Conservation (phyloP, 1,284 basidiomycete genomes). For the Ceratobasidium sp. region DNA sequence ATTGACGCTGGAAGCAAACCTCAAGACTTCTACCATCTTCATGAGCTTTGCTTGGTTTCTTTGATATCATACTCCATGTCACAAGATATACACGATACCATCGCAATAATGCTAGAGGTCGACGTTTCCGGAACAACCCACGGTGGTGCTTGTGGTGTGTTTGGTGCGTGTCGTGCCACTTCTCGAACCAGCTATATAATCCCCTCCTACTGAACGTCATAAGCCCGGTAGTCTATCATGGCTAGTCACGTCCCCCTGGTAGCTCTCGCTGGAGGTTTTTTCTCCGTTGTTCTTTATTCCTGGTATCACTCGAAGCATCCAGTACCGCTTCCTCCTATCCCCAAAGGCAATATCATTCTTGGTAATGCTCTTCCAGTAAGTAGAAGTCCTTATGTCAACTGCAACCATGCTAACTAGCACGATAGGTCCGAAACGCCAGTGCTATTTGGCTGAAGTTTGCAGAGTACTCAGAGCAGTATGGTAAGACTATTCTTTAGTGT, state of each 20-base stretch:
- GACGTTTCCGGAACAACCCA: too few species aligned
- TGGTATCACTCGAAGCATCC: constrained; percentile 15
- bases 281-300: constrained; percentile 15
- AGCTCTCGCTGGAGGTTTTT: constrained; percentile 11
- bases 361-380: constrained; percentile 22
- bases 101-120: too few species aligned
- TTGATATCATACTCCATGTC: too few species aligned
- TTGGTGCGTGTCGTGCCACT: too few species aligned
- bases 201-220: not conserved
- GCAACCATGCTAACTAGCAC: not conserved
- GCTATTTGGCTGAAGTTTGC: constrained; percentile 33
- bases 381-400: not conserved
- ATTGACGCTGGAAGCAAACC: too few species aligned
- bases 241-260: not conserved
- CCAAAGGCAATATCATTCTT: constrained; percentile 8
- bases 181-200: not conserved
- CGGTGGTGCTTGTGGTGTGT: too few species aligned
- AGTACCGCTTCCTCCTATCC: constrained; percentile 12
- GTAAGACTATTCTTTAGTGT: not conserved
- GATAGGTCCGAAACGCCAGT: constrained; percentile 25
- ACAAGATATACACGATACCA: too few species aligned
- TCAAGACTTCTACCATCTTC: too few species aligned
- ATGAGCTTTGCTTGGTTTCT: too few species aligned
- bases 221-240: not conserved
- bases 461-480: constrained; percentile 16